phyloP scores from a whole-genome alignment of 2,329 filamentous ascomycete genomes.

The Tolypocladium guangdongense region DNA sequence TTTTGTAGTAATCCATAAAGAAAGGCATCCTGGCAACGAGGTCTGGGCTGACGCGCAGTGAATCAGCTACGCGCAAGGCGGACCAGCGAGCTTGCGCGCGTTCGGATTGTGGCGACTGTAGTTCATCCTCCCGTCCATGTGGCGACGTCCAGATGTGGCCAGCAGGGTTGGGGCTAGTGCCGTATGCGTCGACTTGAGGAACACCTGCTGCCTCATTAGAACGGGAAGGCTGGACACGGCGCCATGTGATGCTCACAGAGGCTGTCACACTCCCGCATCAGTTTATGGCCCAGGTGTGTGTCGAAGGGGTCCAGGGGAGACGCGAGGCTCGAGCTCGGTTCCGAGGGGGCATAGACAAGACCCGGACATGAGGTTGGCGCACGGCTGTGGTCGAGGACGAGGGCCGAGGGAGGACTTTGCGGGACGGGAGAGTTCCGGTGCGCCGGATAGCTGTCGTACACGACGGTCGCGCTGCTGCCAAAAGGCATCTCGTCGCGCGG shows the following conservation, averaged over 20 bases:
- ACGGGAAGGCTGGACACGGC: constrained; percentile 22
- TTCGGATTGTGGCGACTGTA: constrained; percentile 31
- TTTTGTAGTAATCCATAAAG: constrained; percentile 88
- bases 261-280: constrained; percentile 44
- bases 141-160: constrained; percentile 35
- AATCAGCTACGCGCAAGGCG: constrained; percentile 31
- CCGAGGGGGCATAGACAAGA: constrained; percentile 48
- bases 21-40: constrained; percentile 72
- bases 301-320: constrained; percentile 50
- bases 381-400: constrained; percentile 44
- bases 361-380: constrained; percentile 51
- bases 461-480: constrained; percentile 41
- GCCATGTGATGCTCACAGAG: constrained; percentile 37
- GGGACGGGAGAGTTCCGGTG: constrained; percentile 41
- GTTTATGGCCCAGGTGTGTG: constrained; percentile 39
- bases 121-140: constrained; percentile 31
- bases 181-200: constrained; percentile 41
- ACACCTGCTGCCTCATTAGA: constrained; percentile 33
- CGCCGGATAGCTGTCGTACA: constrained; percentile 44
- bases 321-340: constrained; percentile 48
- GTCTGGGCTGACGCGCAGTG: constrained; percentile 45
- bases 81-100: constrained; percentile 38
- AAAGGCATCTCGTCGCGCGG: constrained; percentile 47
- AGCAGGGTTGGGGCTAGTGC: constrained; percentile 37
- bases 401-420: constrained; percentile 42